Conservation (phyloP, 306 rosid species). For the Psophocarpus tetragonolobus region DNA sequence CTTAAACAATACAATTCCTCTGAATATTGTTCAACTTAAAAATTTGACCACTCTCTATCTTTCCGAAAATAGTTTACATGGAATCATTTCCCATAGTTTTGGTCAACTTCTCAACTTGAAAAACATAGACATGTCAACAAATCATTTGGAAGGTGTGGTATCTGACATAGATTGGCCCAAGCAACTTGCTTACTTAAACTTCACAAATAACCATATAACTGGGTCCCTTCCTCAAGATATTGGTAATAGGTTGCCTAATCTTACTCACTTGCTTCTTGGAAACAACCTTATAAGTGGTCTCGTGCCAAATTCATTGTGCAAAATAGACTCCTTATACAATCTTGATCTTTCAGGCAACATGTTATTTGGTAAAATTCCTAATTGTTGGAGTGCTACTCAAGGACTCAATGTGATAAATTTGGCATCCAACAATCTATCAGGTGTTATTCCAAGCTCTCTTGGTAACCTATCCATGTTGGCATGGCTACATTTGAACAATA, state of each 20-base stretch:
- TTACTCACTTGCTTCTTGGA: constrained; percentile 12
- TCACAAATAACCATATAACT: neutral
- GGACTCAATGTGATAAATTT: neutral
- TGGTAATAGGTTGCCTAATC: constrained; percentile 24
- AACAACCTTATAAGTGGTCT: constrained; percentile 7
- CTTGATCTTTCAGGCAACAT: constrained; percentile 36
- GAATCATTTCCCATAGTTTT: neutral
- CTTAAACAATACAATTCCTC: neutral
- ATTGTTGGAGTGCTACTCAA: constrained; percentile 3
- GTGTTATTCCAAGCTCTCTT: constrained; percentile 5
- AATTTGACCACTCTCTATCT: neutral
- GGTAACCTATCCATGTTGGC: neutral
- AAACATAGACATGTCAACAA: neutral
- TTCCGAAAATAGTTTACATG: constrained; percentile 3
- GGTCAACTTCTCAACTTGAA: neutral
- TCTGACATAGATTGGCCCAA: constrained; percentile 8
- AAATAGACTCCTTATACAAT: neutral
- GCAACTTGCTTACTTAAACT: neutral
- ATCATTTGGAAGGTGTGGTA: neutral
- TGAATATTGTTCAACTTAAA: constrained; percentile 18
- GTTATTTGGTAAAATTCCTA: constrained; percentile 17
- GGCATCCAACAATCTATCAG: constrained; percentile 1
- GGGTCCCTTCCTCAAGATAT: constrained; percentile 16
- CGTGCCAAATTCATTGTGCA: constrained; percentile 17
- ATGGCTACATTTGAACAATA: constrained; percentile 32